Conservation (phyloP, 495 filamentous ascomycete species). For the Neurospora sp. region DNA sequence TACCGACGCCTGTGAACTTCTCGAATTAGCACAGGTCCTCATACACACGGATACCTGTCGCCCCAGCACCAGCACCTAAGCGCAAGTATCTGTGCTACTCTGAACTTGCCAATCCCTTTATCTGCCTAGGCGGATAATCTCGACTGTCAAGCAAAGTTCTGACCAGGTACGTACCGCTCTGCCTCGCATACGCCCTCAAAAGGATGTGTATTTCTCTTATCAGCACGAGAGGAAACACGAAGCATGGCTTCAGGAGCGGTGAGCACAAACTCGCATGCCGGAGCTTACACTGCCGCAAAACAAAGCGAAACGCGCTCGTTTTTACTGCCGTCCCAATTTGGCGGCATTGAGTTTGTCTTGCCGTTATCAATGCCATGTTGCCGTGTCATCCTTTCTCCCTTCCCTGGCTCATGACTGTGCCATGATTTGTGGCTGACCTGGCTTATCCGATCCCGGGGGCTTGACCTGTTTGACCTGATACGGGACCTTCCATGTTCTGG, state of each 20-base stretch:
- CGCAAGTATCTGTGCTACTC: neutral
- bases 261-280: constrained; percentile 10
- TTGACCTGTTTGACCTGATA: neutral
- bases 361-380: constrained; percentile 10
- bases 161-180: neutral
- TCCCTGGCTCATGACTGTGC: neutral
- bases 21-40: neutral
- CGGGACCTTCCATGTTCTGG: neutral
- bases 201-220: neutral
- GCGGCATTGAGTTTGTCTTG: constrained; percentile 4
- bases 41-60: neutral
- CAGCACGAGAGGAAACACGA: neutral
- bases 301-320: constrained; percentile 8
- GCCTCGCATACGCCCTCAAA: neutral
- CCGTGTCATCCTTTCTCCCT: constrained; percentile 10
- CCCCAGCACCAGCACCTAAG: neutral
- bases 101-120: neutral
- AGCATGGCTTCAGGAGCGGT: constrained; percentile 8
- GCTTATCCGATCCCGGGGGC: neutral
- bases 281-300: constrained; percentile 14
- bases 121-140: neutral
- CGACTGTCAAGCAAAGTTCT: neutral
- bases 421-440: neutral
- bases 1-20: neutral
- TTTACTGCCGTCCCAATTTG: constrained; percentile 9